phyloP scores from a whole-genome alignment of 2,329 filamentous ascomycete genomes.

The Fonsecaea multimorphosa region DNA sequence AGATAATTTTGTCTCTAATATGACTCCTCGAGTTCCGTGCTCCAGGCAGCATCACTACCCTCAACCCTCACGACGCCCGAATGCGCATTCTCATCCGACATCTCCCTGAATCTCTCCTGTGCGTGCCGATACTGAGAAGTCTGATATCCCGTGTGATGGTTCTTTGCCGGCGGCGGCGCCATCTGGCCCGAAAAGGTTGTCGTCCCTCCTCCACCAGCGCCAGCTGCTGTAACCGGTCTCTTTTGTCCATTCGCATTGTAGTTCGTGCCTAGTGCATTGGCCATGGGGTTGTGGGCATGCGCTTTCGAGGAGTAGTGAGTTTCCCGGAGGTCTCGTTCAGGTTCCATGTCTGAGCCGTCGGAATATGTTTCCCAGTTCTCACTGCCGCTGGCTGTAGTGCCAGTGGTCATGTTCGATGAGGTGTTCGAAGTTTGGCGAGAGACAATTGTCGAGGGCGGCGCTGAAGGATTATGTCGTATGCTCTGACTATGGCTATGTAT shows the following conservation, averaged over 20 bases:
- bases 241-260: conserved; percentile 33
- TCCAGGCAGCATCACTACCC: conserved; percentile 39
- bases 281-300: conserved; percentile 22
- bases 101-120: conserved; percentile 26
- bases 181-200: conserved; percentile 28
- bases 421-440: conserved; percentile 74
- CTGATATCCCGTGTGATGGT: conserved; percentile 21
- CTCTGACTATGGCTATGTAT: conserved; percentile 36
- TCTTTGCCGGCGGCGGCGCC: conserved; percentile 45
- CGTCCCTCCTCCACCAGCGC: not conserved
- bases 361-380: conserved; percentile 99
- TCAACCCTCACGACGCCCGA: conserved; percentile 28
- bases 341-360: conserved; percentile 76
- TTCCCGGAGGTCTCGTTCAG: conserved; percentile 75
- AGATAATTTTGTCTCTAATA: conserved; percentile 28
- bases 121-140: conserved; percentile 16
- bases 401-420: conserved; percentile 56
- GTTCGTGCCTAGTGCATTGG: conserved; percentile 30
- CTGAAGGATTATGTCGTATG: conserved; percentile 24
- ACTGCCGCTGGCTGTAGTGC: conserved; percentile 74
- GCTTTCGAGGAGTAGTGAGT: conserved; percentile 73
- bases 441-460: conserved; percentile 43
- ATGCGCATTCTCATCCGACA: conserved; percentile 34
- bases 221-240: conserved; percentile 32
- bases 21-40: conserved; percentile 39